Conservation (phyloP, 768 basidiomycete species). For the Mycena venus region DNA sequence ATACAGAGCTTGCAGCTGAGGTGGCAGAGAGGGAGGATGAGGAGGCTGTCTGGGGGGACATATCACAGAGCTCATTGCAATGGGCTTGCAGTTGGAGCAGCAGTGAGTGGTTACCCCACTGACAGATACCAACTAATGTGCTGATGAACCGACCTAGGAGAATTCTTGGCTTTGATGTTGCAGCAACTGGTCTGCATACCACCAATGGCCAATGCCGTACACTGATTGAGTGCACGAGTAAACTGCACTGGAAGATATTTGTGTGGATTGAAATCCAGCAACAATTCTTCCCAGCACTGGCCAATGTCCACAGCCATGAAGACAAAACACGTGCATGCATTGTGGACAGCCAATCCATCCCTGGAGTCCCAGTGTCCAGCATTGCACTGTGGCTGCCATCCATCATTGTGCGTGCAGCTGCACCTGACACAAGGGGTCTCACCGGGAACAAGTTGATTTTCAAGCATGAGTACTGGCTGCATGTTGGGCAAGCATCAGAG, state of each 20-base stretch:
- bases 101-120: too few relatives aligned
- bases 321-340: too few relatives aligned
- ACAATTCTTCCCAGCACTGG: constrained; percentile 15
- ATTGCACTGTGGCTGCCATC: constrained; percentile 40
- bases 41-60: too few relatives aligned
- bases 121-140: too few relatives aligned
- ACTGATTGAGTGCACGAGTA: constrained; percentile 28
- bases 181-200: constrained; percentile 16
- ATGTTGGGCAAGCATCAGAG: constrained; percentile 23
- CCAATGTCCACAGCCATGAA: too few relatives aligned
- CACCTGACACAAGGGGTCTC: background rate
- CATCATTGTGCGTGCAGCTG: background rate
- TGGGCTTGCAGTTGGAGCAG: too few relatives aligned
- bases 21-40: background rate
- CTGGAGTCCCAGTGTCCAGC: too few relatives aligned
- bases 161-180: background rate
- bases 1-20: constrained; percentile 29
- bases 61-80: too few relatives aligned
- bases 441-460: background rate
- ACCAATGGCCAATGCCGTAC: constrained; percentile 35
- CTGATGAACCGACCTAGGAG: background rate
- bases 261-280: too few relatives aligned
- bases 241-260: constrained; percentile 13
- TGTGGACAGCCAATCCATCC: too few relatives aligned
- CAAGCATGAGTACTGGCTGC: background rate